Percentiles rank a stretch among this genome's conserved stretches.
Evolutionary conservation across 2,329 filamentous ascomycete species (phyloP).

Genomic region (Curvularia hawaiiensis): DNA sequence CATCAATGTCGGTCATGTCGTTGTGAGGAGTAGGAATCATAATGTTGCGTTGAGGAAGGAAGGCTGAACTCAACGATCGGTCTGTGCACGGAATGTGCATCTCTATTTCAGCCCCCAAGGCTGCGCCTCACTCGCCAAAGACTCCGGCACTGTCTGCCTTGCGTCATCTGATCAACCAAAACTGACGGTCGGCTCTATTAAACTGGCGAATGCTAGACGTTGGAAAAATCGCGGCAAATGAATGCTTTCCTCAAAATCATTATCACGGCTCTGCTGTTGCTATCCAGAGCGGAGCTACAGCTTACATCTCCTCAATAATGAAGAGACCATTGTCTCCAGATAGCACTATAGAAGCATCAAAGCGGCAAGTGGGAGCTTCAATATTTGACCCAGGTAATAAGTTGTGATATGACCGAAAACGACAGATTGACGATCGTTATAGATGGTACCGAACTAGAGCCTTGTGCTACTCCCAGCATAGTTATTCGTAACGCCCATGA

Average conservation of each 20-base stretch:
- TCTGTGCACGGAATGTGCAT: neutral
- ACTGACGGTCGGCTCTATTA: neutral
- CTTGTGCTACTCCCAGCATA: neutral
- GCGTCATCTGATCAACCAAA: neutral
- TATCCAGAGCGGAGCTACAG: neutral
- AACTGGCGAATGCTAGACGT: neutral
- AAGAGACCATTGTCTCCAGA: neutral
- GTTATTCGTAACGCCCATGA: neutral
- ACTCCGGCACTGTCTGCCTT: neutral
- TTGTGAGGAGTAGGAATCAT: neutral
- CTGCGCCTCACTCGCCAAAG: neutral
- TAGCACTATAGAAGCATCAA: neutral
- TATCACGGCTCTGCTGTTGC: neutral
- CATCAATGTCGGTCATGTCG: neutral
- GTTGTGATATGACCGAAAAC: too few species aligned
- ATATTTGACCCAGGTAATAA: neutral
- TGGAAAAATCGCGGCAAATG: neutral
- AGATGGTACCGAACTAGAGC: neutral
- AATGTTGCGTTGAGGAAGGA: neutral
- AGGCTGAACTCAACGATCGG: neutral
- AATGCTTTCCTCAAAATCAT: neutral
- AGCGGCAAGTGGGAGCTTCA: neutral
- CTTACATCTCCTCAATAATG: neutral
- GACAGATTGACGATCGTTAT: neutral
- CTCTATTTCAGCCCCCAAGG: neutral